Conservation (phyloP, 169 alveolate genomes). For the Perkinsus chesapeaki region DNA sequence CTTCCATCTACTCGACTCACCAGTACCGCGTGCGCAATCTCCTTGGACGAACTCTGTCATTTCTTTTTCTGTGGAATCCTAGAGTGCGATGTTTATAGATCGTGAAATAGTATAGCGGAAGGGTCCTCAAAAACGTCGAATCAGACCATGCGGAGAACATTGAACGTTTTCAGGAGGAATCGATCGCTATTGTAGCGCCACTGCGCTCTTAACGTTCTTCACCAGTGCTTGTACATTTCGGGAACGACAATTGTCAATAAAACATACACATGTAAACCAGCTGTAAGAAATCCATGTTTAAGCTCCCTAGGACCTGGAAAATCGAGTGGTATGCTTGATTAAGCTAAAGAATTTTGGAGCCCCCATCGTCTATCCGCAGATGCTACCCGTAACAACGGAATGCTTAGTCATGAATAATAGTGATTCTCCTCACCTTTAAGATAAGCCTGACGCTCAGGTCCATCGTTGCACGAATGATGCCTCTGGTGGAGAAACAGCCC, state of each 20-base stretch:
- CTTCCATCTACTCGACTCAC: not conserved
- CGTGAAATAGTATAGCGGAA: not conserved
- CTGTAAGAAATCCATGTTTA: too few species aligned
- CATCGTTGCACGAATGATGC: not conserved
- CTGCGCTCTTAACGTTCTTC: too few species aligned
- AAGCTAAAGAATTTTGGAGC: too few species aligned
- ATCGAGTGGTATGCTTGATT: too few species aligned
- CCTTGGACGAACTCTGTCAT: not conserved
- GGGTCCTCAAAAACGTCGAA: not conserved
- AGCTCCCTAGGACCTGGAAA: too few species aligned
- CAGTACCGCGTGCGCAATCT: not conserved
- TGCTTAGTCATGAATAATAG: not conserved
- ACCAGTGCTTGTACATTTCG: too few species aligned
- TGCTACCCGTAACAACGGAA: not conserved
- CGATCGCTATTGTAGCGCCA: too few species aligned
- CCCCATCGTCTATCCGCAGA: too few species aligned
- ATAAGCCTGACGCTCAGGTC: not conserved
- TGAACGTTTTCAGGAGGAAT: not conserved
- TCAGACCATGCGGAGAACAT: not conserved
- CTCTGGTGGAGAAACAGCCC: constrained; percentile 9
- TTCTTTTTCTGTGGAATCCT: not conserved
- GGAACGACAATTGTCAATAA: too few species aligned
- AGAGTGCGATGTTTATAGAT: too few species aligned
- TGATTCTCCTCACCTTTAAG: not conserved
- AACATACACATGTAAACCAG: too few species aligned